Evolutionary conservation across 352 stramenopile species (phyloP).

Genomic region (Phytophthora lateralis): DNA sequence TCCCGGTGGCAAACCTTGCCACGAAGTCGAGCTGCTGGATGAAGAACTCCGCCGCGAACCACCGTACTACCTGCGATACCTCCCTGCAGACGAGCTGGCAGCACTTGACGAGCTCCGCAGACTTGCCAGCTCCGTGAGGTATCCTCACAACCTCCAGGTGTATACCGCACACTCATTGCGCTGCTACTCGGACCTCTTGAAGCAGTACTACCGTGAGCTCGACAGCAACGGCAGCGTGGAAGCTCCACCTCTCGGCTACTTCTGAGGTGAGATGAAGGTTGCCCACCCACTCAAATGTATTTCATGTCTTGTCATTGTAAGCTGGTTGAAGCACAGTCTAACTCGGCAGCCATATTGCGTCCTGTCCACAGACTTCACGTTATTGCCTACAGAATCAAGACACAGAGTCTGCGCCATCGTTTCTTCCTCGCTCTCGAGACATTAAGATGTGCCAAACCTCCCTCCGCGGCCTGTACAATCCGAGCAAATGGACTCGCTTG

Average conservation of each 20-base stretch:
- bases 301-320: no score
- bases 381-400: no score
- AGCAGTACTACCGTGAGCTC: constrained; percentile 69
- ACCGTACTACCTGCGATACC: constrained; percentile 76
- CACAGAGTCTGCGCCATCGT: no score
- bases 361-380: no score
- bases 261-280: constrained; percentile 19
- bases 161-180: constrained; percentile 67
- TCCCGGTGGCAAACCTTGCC: constrained; percentile 53
- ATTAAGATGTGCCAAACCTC: no score
- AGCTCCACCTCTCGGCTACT: constrained; percentile 59
- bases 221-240: constrained; percentile 49
- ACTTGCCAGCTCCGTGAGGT: constrained; percentile 60
- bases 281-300: neutral
- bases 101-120: constrained; percentile 63
- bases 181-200: constrained; percentile 67
- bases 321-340: no score
- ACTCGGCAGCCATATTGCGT: no score
- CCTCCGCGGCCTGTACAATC: no score
- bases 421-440: no score
- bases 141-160: constrained; percentile 57
- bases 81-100: constrained; percentile 67
- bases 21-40: constrained; percentile 64
- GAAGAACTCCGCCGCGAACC: constrained; percentile 63
- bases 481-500: no score